Evolutionary conservation across 495 filamentous ascomycete species (phyloP).

Genomic region (Pseudevernia furfuracea): DNA sequence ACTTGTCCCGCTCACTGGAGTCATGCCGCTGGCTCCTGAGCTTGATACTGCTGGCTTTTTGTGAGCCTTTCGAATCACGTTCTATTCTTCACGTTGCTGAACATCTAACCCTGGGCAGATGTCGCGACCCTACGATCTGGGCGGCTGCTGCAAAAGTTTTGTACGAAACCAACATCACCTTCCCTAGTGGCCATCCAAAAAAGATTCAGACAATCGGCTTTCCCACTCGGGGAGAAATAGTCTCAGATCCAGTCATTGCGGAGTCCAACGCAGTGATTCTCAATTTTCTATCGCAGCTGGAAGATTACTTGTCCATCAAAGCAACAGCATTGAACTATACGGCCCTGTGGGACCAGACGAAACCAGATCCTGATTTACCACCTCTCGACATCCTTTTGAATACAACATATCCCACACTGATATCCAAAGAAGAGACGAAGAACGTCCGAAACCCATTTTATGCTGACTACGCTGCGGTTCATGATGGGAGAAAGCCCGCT

Average conservation of each 20-base stretch:
- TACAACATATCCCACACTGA: conserved; percentile 44
- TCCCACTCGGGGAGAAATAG: conserved; percentile 29
- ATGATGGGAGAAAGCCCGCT: conserved; percentile 42
- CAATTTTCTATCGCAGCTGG: conserved; percentile 35
- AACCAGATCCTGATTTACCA: conserved; percentile 28
- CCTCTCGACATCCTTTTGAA: conserved; percentile 31
- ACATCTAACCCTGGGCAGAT: too few species aligned
- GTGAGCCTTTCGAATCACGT: neutral
- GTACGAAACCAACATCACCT: conserved; percentile 37
- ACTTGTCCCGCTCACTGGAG: conserved; percentile 36
- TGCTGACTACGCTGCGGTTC: conserved; percentile 32
- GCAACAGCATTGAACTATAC: conserved; percentile 32
- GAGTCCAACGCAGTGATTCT: conserved; percentile 32
- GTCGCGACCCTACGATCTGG: too few species aligned
- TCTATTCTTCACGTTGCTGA: too few species aligned
- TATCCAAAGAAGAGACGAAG: conserved; percentile 43
- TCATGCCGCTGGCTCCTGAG: conserved; percentile 40
- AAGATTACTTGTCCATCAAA: conserved; percentile 35
- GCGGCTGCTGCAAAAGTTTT: conserved; percentile 37
- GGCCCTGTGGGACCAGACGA: conserved; percentile 34
- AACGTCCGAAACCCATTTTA: conserved; percentile 46
- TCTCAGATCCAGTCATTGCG: neutral
- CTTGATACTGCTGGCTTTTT: conserved; percentile 41
- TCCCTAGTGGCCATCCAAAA: conserved; percentile 38
- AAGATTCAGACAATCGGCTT: conserved; percentile 38